phyloP scores from a whole-genome alignment of 768 basidiomycete species.

The Trametes gibbosa region DNA sequence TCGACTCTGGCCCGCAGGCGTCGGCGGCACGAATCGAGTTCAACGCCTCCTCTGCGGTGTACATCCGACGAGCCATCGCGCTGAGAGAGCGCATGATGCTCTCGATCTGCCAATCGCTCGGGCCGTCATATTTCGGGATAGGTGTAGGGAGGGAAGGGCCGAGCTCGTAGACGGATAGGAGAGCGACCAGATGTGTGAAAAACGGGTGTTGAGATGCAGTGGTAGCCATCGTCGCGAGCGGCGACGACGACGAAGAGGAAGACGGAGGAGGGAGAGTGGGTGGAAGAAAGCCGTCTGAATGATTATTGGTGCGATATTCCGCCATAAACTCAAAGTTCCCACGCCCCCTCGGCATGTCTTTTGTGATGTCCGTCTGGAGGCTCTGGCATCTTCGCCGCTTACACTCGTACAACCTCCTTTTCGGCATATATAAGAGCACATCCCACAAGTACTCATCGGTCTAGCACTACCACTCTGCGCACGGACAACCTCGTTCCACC shows the following conservation, averaged over 20 bases:
- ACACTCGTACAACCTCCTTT: no score
- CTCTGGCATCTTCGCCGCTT: no score
- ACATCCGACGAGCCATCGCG: conserved; percentile 52
- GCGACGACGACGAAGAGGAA: conserved; percentile 11
- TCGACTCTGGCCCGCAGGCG: conserved; percentile 39
- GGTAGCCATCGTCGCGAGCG: conserved; percentile 35
- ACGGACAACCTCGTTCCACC: no score
- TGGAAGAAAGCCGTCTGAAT: not conserved
- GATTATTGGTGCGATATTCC: conserved; percentile 2
- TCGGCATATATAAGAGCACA: no score
- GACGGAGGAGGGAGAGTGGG: conserved; percentile 3
- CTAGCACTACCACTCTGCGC: no score
- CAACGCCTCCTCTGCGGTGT: conserved; percentile 50
- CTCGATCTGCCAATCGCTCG: conserved; percentile 56
- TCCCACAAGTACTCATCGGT: no score
- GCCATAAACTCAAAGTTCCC: not conserved
- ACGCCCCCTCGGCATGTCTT: not conserved
- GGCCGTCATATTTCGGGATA: conserved; percentile 53
- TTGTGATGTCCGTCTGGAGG: no score
- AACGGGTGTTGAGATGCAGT: conserved; percentile 38
- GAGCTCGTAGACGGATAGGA: conserved; percentile 58
- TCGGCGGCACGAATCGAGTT: conserved; percentile 41
- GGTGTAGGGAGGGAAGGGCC: conserved; percentile 47
- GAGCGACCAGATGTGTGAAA: conserved; percentile 52
- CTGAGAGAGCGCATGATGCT: conserved; percentile 51